A percentile compares a stretch with the other conserved stretches of the same genome.
These are phyloP conservation scores for Detonula confervacea DNA, from an alignment of 352 stramenopile genomes.

Conservation along the genomic window DNA sequence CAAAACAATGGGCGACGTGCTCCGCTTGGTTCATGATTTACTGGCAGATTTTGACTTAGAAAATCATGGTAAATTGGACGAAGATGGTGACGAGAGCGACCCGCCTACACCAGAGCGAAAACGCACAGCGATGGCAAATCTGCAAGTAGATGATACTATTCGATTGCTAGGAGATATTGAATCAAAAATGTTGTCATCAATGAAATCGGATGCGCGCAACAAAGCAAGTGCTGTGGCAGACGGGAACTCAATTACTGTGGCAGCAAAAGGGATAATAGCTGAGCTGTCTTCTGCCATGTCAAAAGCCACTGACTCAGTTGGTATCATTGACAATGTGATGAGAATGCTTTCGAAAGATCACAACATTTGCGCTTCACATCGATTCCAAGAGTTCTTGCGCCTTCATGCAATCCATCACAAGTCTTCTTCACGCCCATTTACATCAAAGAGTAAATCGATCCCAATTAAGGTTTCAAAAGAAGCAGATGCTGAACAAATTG, in stretches of 20 bases:
- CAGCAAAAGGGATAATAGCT: conserved; percentile 10
- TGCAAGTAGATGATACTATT: conserved; percentile 19
- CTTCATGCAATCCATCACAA: conserved; percentile 14
- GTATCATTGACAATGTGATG: conserved; percentile 34
- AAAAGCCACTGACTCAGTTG: conserved; percentile 15
- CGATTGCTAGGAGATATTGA: conserved; percentile 30
- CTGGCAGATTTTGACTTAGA: conserved; percentile 19
- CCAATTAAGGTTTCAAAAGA: conserved; percentile 12
- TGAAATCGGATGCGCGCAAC: conserved; percentile 7
- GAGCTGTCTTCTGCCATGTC: conserved; percentile 24
- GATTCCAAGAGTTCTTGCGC: conserved; percentile 47
- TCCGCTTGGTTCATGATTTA: conserved; percentile 36
- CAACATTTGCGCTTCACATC: conserved; percentile 28
- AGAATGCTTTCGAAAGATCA: conserved; percentile 46
- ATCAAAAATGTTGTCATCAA: conserved; percentile 30
- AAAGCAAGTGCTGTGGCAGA: background rate
- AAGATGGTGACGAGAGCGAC: conserved; percentile 19
- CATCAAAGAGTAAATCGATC: conserved; percentile 3
- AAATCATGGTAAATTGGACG: conserved; percentile 1
- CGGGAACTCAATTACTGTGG: background rate
- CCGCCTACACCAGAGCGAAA: conserved; percentile 4
- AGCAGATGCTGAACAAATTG: conserved; percentile 31
- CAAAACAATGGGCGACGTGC: conserved; percentile 42
- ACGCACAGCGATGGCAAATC: background rate
- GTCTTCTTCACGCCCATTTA: background rate